Conservation (phyloP, 257 asterid genomes). For the Parsonsia alboflavescens region DNA sequence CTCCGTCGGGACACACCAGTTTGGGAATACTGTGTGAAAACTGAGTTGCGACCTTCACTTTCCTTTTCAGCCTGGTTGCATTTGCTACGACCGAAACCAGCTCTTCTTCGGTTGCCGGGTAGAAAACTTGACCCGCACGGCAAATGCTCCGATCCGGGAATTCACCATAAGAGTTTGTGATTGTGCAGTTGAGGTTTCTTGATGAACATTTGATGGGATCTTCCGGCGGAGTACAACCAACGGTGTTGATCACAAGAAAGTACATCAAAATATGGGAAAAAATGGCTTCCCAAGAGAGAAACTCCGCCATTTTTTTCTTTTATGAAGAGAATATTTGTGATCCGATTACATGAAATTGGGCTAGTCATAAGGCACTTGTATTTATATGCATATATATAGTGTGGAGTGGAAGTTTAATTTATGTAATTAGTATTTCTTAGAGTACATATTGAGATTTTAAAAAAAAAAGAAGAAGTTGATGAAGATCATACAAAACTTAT, state of each 20-base stretch:
- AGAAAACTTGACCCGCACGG: slow-evolving; percentile 41
- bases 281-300: neutral
- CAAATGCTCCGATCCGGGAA: slow-evolving; percentile 56
- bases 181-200: slow-evolving; percentile 41
- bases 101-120: slow-evolving; percentile 45
- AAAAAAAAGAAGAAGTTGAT: too few relatives aligned
- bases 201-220: slow-evolving; percentile 43
- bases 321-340: too few relatives aligned
- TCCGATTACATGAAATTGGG: too few relatives aligned
- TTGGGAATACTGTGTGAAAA: slow-evolving; percentile 67
- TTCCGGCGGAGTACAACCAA: slow-evolving; percentile 37
- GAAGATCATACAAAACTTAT: too few relatives aligned
- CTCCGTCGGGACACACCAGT: slow-evolving; percentile 55
- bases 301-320: neutral
- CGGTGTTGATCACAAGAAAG: neutral
- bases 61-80: slow-evolving; percentile 26
- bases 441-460: neutral
- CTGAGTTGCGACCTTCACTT: slow-evolving; percentile 48
- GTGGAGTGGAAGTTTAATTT: neutral
- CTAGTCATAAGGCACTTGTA: too few relatives aligned
- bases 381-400: too few relatives aligned
- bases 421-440: neutral
- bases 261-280: neutral
- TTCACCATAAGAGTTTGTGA: slow-evolving; percentile 49
- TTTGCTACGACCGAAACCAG: slow-evolving; percentile 42